These are phyloP conservation scores for Cryptosporidium sp. DNA, from an alignment of 169 alveolate species.

Conservation along the genomic window DNA sequence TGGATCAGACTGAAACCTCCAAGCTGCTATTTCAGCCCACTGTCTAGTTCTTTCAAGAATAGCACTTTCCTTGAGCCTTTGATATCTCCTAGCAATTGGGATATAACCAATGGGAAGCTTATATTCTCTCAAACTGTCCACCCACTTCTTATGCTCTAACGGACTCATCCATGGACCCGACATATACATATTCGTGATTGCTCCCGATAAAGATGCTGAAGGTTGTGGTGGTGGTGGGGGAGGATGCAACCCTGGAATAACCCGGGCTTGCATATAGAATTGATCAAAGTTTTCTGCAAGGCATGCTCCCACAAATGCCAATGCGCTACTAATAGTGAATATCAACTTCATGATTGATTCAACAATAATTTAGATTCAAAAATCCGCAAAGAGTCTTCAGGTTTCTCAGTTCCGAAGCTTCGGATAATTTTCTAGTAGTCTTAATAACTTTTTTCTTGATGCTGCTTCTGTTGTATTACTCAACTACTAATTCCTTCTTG, in stretches of 20 bases:
- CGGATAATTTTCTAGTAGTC: neutral
- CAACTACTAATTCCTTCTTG: neutral
- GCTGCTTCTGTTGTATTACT: neutral
- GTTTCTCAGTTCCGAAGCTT: slow-evolving; percentile 4
- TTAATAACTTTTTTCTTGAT: slow-evolving; percentile 1
- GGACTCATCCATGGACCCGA: slow-evolving; percentile 68
- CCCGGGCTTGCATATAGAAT: slow-evolving; percentile 29
- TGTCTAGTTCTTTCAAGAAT: slow-evolving; percentile 66
- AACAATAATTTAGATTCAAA: neutral
- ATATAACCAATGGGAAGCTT: slow-evolving; percentile 56
- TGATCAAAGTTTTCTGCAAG: slow-evolving; percentile 36
- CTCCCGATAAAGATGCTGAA: neutral
- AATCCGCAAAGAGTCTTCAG: slow-evolving; percentile 23
- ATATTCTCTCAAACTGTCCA: slow-evolving; percentile 40
- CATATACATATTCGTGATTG: slow-evolving; percentile 17
- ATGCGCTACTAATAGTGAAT: slow-evolving; percentile 1
- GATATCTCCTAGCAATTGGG: slow-evolving; percentile 66
- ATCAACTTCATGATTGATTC: slow-evolving; percentile 18
- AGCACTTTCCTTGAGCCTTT: slow-evolving; percentile 52
- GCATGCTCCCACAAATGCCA: slow-evolving; percentile 24
- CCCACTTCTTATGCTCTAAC: slow-evolving; percentile 45
- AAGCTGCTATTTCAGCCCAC: slow-evolving; percentile 70
- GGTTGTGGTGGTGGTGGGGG: slow-evolving; percentile 2
- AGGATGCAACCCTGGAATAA: neutral
- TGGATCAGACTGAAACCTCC: slow-evolving; percentile 75